Evolutionary conservation across 768 basidiomycete genomes (phyloP).

Genomic region (Pleurotus cornucopiae): DNA sequence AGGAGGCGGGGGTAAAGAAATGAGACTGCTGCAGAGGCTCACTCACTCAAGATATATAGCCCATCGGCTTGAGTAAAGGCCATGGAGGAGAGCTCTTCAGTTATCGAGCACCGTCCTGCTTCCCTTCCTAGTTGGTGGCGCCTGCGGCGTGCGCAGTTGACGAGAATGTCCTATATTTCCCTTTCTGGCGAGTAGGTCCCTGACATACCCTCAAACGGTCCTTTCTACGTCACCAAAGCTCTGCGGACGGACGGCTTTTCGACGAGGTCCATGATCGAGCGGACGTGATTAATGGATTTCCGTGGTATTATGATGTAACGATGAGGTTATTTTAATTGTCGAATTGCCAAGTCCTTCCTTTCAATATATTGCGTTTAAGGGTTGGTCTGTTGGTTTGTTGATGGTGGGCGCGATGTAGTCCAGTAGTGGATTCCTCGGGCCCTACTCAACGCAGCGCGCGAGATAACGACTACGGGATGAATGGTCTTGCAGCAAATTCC

Average conservation of each 20-base stretch:
- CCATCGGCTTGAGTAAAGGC: neutral
- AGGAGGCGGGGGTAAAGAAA: neutral
- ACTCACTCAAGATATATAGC: neutral
- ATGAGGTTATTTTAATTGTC: neutral
- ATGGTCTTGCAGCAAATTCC: too few species aligned
- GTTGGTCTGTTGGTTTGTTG: too few species aligned
- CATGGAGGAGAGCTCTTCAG: neutral
- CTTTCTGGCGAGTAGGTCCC: neutral
- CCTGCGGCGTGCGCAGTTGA: slow-evolving; percentile 2
- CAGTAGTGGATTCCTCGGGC: too few species aligned
- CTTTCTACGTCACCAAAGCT: neutral
- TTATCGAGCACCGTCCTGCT: too few species aligned
- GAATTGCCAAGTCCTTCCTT: neutral
- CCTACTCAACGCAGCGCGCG: too few species aligned
- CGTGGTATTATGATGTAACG: slow-evolving; percentile 5
- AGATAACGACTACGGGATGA: too few species aligned
- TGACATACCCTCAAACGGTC: neutral
- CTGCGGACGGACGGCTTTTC: too few species aligned
- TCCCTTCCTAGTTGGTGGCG: too few species aligned
- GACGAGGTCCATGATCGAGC: neutral
- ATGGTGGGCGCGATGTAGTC: too few species aligned
- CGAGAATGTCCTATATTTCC: neutral
- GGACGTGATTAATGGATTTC: neutral
- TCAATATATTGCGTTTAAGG: too few species aligned
- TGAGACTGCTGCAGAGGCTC: neutral